Conservation (phyloP, 495 filamentous ascomycete genomes). For the Penicillium atrosanguineum region DNA sequence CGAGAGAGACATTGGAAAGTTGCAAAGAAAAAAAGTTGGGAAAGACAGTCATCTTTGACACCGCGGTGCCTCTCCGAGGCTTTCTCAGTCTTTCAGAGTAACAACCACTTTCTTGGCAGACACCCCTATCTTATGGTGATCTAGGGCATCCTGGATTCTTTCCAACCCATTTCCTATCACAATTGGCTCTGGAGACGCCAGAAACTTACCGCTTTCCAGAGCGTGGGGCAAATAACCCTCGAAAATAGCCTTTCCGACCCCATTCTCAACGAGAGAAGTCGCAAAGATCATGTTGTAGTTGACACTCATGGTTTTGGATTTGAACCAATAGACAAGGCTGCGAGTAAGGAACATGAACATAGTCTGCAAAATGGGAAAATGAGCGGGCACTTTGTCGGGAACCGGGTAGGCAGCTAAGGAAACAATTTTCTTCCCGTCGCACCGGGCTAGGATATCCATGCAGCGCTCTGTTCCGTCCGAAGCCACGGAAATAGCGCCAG, state of each 20-base stretch:
- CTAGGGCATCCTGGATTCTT: conserved; percentile 32
- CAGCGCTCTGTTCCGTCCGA: conserved; percentile 6
- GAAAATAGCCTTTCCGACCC: conserved; percentile 26
- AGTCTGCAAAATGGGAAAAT: conserved; percentile 2
- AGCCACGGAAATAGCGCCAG: conserved; percentile 7
- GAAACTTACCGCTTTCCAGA: conserved; percentile 16
- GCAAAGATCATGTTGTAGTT: conserved; percentile 14
- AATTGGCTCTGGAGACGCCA: conserved; percentile 30
- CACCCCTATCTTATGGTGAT: conserved; percentile 29
- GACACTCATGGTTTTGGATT: conserved; percentile 9
- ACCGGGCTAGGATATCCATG: conserved; percentile 20
- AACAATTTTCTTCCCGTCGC: neutral
- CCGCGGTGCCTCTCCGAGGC: no score
- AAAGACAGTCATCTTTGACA: no score
- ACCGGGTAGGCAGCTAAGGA: no score
- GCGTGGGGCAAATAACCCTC: conserved; percentile 33
- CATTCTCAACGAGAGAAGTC: conserved; percentile 21
- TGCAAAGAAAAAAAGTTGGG: no score
- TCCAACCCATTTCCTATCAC: conserved; percentile 35
- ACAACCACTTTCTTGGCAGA: conserved; percentile 36
- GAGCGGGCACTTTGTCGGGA: neutral
- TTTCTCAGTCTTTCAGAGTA: neutral
- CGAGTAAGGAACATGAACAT: neutral
- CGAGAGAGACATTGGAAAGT: no score
- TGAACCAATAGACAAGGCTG: neutral